Base-by-base conservation (phyloP, 768 basidiomycete genomes). In the Rhizopogon vesiculosus region DNA sequence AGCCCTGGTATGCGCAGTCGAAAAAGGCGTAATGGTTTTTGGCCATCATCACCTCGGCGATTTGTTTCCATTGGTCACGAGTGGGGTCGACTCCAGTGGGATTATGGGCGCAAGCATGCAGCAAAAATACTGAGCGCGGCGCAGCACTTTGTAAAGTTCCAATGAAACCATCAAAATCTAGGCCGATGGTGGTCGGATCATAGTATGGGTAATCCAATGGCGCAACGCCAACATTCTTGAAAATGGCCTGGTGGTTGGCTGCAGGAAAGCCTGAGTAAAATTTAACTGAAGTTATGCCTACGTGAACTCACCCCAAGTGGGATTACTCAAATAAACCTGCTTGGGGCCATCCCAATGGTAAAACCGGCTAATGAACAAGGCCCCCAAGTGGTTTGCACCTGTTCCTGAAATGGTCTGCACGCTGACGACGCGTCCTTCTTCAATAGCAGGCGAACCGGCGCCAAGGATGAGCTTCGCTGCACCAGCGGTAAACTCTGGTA, bases 81-180 rank as follows among this genome's bases (percentile, higher is more conserved):
- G 92, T 93, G 7, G 94, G 95, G 71, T 98, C 95, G 29, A 96
- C 91, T 2, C 95, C 95, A 2, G 96, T 98, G 7, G 94, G 95
- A 68, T 98, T 98, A 72, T 98, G 95, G 41, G 94, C 95, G 68
- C 94, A 97, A 8, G 88, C 91, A 66, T 98, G 95, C 42, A 99
- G 72, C 59, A 99, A 74, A 72, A 98, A 88, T 54, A 94, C 87
- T 3, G 93, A 95, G 18, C 85, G 82, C 10, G 78, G 72, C 6
- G 89, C 84, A 1, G 92, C 92, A 46, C 67, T 74, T 63, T 83
- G 66, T 61, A 95, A 70, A 10, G 83, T 63, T 15, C 69, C 69
- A 50, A 87, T 70, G 65, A 94, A 82, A 22, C 89, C 89, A 25
- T 74, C 66, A 63, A 85, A 89, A 66, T 95, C 91, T 41, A 98